Evolutionary conservation across 169 alveolate species (phyloP).

Genomic region (Prorocentrum cordatum): DNA sequence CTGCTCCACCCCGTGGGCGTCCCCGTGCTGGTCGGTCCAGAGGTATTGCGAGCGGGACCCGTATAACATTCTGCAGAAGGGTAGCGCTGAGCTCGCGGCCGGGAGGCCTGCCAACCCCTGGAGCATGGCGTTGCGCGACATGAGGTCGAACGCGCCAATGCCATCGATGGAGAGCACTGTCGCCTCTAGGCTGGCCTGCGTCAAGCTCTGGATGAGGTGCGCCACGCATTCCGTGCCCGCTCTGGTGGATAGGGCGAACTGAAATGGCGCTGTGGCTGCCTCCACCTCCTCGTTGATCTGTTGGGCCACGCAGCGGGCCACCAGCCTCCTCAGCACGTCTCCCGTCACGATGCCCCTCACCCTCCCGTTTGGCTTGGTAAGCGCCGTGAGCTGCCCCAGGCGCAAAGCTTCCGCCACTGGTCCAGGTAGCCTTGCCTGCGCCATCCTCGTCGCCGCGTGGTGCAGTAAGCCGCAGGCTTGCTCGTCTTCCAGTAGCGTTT

Average conservation of each 20-base stretch:
- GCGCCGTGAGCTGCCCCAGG: not conserved
- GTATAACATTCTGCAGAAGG: not conserved
- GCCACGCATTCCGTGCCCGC: not conserved
- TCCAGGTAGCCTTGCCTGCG: no score
- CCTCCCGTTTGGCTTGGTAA: not conserved
- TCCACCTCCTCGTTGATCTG: not conserved
- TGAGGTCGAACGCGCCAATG: not conserved
- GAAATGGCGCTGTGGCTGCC: not conserved
- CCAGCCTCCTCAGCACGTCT: not conserved
- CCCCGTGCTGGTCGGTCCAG: not conserved
- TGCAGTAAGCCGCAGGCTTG: no score
- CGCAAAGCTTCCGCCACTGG: no score
- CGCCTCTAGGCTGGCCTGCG: no score
- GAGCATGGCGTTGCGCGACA: not conserved
- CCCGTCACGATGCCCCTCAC: not conserved
- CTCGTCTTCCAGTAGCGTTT: no score
- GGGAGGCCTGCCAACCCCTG: not conserved
- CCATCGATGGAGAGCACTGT: not conserved
- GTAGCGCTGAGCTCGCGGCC: no score
- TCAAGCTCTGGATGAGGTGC: not conserved
- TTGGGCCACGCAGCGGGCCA: not conserved
- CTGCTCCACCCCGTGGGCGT: not conserved
- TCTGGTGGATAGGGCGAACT: not conserved
- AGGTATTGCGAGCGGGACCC: not conserved
- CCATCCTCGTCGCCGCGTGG: no score